Percentiles rank a stretch among this genome's conserved stretches.
phyloP scores from a whole-genome alignment of 2,329 filamentous ascomycete genomes.

The Claviceps fusiformis region DNA sequence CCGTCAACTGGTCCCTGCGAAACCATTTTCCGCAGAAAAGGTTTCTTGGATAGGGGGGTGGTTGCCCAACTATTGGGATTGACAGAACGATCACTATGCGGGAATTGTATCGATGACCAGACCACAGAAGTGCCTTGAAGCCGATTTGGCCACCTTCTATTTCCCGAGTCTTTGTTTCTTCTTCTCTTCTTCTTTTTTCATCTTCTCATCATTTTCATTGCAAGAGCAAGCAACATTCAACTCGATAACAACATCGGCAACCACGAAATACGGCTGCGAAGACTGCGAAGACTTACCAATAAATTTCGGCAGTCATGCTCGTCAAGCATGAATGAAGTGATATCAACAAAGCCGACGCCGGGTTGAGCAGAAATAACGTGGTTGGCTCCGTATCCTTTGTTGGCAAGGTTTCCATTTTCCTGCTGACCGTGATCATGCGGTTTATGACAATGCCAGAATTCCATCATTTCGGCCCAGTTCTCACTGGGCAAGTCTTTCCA shows the following conservation, averaged over 20 bases:
- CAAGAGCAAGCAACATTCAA: background rate
- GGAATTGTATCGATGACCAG: slow-evolving; percentile 56
- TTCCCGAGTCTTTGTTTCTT: slow-evolving; percentile 18
- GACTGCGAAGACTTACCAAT: slow-evolving; percentile 18
- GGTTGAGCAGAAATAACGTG: slow-evolving; percentile 54
- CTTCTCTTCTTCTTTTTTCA: background rate
- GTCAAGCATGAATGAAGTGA: slow-evolving; percentile 60
- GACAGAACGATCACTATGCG: slow-evolving; percentile 36
- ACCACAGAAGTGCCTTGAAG: slow-evolving; percentile 32
- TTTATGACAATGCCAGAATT: slow-evolving; percentile 99
- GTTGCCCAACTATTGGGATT: slow-evolving; percentile 13
- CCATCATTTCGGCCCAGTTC: slow-evolving; percentile 99
- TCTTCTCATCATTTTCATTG: background rate
- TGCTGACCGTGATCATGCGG: slow-evolving; percentile 46
- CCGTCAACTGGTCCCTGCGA: slow-evolving; percentile 17
- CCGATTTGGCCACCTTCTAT: slow-evolving; percentile 51
- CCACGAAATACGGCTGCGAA: too few relatives aligned
- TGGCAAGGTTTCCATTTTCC: slow-evolving; percentile 34
- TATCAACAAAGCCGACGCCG: slow-evolving; percentile 66
- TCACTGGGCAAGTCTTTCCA: slow-evolving; percentile 96
- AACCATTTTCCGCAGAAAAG: slow-evolving; percentile 30
- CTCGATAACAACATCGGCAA: background rate
- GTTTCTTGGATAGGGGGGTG: slow-evolving; percentile 13
- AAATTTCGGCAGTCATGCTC: slow-evolving; percentile 47
- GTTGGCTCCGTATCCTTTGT: slow-evolving; percentile 73